Base-by-base conservation (phyloP, 164 flowering plant genomes). In the Houttuynia cordata region DNA sequence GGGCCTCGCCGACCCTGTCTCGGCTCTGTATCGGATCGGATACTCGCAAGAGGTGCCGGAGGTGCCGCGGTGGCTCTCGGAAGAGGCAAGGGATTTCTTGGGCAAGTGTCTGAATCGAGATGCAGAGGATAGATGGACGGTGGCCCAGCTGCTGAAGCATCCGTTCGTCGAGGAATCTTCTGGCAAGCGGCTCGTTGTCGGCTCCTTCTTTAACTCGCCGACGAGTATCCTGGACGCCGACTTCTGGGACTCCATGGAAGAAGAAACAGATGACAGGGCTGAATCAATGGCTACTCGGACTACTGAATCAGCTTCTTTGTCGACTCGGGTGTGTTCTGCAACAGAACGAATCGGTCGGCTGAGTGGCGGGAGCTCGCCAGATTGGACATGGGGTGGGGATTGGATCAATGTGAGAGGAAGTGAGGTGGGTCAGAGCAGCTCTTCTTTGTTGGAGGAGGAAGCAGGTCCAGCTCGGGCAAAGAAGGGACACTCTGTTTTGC, bases 11-110 rank as follows among this genome's bases (percentile, higher is more conserved):
- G 82, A 88, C 64, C 81, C 83, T 0, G 74, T 83, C 0, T 71
- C 87, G 0, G 79, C 80, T 30, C 70, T 91, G 1, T 79, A 75
- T 63, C 54, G 71, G 58, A 80, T 88, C 51, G 94, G 73, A 14
- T 82, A 71, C 39, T 79, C 88, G 49, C 73, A 56, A 0, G 82
- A 83, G 1, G 21, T 61, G 40, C 98, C 96, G 42, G 76, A 76
- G 61, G 53, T 77, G 42, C 95, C 96, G 0, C 22, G 30, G 10
- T 72, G 67, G 59, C 51, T 86, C 7, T 81, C 92, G 7, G 81
- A 76, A 4, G 34, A 69, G 18, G 96, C 66, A 0, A 79, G 71
- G 72, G 95, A 88, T 60, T 88, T 91, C 59, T 58, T 91, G 67
- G 23, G 68, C 30, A 86, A 77, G 56, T 86, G 98, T 62, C 68